Conservation (phyloP, 2,329 filamentous ascomycete species). For the Tolypocladium ophioglossoides region DNA sequence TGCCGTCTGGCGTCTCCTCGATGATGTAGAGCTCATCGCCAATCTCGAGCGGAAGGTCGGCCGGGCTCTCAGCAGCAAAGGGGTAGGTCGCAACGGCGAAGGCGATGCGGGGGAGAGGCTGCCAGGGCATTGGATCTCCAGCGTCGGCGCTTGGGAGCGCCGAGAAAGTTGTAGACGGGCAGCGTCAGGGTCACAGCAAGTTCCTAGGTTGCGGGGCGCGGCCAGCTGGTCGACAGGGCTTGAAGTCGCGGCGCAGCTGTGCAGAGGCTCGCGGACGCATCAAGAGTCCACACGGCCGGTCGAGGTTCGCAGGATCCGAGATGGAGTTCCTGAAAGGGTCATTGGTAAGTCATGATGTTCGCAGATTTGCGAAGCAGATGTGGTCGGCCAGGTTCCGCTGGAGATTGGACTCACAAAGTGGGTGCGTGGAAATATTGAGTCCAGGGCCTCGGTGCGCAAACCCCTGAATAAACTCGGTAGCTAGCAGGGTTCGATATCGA, state of each 20-base stretch:
- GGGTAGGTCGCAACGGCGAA: slow-evolving; percentile 96
- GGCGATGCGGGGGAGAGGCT: slow-evolving; percentile 90
- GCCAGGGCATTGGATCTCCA: slow-evolving; percentile 71
- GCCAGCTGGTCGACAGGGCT: slow-evolving; percentile 6
- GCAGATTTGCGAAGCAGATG: not conserved
- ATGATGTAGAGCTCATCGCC: slow-evolving; percentile 99
- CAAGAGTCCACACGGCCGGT: slow-evolving; percentile 12
- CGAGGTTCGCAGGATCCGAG: not conserved
- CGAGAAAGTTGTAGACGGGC: not conserved
- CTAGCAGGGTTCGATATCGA: not conserved
- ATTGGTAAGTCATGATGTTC: not conserved
- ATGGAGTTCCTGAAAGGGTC: not conserved
- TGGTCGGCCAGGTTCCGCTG: not conserved
- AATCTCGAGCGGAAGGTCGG: slow-evolving; percentile 91
- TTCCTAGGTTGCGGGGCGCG: not conserved
- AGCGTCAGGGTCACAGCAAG: not conserved
- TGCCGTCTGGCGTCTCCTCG: slow-evolving; percentile 82
- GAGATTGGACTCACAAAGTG: not conserved
- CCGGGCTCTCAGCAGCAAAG: slow-evolving; percentile 74
- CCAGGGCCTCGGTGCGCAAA: slow-evolving; percentile 1
- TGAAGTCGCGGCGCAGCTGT: slow-evolving; percentile 3
- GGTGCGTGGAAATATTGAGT: not conserved
- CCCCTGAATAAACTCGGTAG: not conserved
- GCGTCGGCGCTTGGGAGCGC: slow-evolving; percentile 5
- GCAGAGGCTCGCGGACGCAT: slow-evolving; percentile 15